phyloP scores from a whole-genome alignment of 1,284 basidiomycete species.

The Mycena citricolor region DNA sequence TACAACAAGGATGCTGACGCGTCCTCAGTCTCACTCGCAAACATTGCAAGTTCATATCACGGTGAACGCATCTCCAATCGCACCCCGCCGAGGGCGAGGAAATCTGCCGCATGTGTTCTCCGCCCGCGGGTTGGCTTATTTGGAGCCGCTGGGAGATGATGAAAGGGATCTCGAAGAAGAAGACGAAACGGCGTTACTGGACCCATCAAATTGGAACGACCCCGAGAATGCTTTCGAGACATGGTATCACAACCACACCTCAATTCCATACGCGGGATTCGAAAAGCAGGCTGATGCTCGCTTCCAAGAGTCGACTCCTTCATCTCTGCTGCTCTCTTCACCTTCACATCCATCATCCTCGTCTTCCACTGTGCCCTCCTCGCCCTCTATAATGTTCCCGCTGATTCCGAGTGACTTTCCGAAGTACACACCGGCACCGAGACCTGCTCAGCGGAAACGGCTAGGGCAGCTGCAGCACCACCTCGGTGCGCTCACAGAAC shows the following conservation, averaged over 20 bases:
- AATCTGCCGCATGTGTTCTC: slow-evolving; percentile 61
- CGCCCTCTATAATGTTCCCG: slow-evolving; percentile 7
- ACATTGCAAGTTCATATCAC: slow-evolving; percentile 59
- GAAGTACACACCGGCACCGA: slow-evolving; percentile 21
- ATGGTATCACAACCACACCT: slow-evolving; percentile 19
- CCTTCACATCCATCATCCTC: slow-evolving; percentile 13
- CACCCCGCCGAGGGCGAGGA: slow-evolving; percentile 50
- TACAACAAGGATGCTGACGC: slow-evolving; percentile 13
- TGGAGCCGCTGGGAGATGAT: slow-evolving; percentile 24
- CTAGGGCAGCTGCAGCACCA: slow-evolving; percentile 19
- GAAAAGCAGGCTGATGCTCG: slow-evolving; percentile 5
- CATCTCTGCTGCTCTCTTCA: slow-evolving; percentile 1
- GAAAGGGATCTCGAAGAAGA: slow-evolving; percentile 28
- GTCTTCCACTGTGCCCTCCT: slow-evolving; percentile 16
- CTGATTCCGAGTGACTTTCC: slow-evolving; percentile 8
- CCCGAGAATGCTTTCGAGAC: slow-evolving; percentile 21
- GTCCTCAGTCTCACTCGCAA: slow-evolving; percentile 38
- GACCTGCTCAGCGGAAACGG: slow-evolving; percentile 20
- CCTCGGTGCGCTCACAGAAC: slow-evolving; percentile 16
- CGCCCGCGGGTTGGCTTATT: slow-evolving; percentile 46
- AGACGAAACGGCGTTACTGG: slow-evolving; percentile 22
- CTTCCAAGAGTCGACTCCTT: neutral
- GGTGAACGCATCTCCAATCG: slow-evolving; percentile 47
- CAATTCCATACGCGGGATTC: slow-evolving; percentile 14
- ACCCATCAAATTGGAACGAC: slow-evolving; percentile 24